Conservation (phyloP, 2,329 filamentous ascomycete species). For the Pseudodiploospora longispora region DNA sequence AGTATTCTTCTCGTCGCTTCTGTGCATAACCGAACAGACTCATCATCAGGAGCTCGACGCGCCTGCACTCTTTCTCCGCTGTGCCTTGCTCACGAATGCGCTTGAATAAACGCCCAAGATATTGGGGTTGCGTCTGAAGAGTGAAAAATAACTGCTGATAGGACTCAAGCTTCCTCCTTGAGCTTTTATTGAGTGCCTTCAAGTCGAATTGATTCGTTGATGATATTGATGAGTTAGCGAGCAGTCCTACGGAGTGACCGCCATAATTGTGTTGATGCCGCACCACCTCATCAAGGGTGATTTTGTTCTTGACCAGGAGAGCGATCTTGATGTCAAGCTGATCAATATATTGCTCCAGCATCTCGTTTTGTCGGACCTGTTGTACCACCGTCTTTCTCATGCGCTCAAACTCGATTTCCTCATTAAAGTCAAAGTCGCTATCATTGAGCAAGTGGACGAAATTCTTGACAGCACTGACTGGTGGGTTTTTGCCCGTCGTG, state of each 20-base stretch:
- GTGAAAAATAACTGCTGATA: conserved; percentile 98
- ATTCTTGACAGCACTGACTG: conserved; percentile 93
- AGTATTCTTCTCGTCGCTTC: conserved; percentile 94
- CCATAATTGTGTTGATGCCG: conserved; percentile 95
- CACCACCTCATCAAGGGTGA: conserved; percentile 94
- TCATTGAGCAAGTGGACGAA: conserved; percentile 97
- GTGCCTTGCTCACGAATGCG: conserved; percentile 75
- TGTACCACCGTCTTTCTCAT: conserved; percentile 94
- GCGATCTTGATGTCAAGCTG: conserved; percentile 99
- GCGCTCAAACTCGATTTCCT: conserved; percentile 94
- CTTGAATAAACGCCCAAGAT: conserved; percentile 81
- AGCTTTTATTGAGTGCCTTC: conserved; percentile 95
- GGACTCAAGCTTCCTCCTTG: conserved; percentile 86
- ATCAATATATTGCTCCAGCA: conserved; percentile 95
- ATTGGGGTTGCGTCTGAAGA: conserved; percentile 92
- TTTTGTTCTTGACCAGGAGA: conserved; percentile 97
- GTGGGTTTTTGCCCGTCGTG: conserved; percentile 92
- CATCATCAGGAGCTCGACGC: conserved; percentile 91
- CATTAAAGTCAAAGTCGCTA: conserved; percentile 97
- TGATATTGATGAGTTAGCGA: conserved; percentile 81
- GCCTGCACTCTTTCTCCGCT: conserved; percentile 85
- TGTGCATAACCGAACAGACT: conserved; percentile 94
- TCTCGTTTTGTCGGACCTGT: conserved; percentile 93
- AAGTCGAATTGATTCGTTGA: conserved; percentile 92
- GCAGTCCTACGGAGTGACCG: conserved; percentile 73